Evolutionary conservation across 169 alveolate species (phyloP), one percentile per base, ranked within the genome.

Genomic region (Sarcocystis neurona): DNA sequence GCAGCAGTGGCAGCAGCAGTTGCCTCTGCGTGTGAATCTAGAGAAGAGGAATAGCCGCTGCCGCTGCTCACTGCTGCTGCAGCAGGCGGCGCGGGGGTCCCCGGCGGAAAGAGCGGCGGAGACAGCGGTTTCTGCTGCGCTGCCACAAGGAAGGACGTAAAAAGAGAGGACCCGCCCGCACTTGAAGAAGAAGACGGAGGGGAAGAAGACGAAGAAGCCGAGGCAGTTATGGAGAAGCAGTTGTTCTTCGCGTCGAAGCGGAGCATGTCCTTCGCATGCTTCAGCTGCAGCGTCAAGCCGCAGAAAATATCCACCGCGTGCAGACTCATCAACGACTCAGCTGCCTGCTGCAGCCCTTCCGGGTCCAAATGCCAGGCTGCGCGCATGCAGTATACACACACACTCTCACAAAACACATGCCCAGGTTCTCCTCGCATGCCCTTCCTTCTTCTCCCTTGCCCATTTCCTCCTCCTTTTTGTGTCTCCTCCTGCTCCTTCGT

Each of bases 341-440:
- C 82, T 2, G 82, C 82, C 34, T 72, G 82, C 56, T 72, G 82
- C 30, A 72, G 82, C 3, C 82, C 82, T 39, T 72, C 82, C 10
- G 53, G 58, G 56, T 72, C 82, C 58, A 72, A 30, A 3, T 56
- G 53, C 82, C 82, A 72, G 4, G 82, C 82, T 72, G 82, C 82
- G 18, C 39, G 4, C 15, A 39, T 23, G n/a, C 1, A 32, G n/a
- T n/a, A n/a, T n/a, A n/a, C n/a, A n/a, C n/a, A n/a, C n/a, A n/a
- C n/a, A n/a, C n/a, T n/a, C n/a, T n/a, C n/a, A n/a, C n/a, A n/a
- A n/a, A n/a, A n/a, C n/a, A n/a, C n/a, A n/a, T n/a, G n/a, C n/a
- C n/a, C n/a, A n/a, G n/a, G n/a, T n/a, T n/a, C n/a, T n/a, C n/a
- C n/a, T n/a, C n/a, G n/a, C n/a, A n/a, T n/a, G n/a, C n/a, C n/a